These are phyloP conservation scores for Hygrocybe coccinea DNA, from an alignment of 768 basidiomycete genomes.

Conservation along the genomic window DNA sequence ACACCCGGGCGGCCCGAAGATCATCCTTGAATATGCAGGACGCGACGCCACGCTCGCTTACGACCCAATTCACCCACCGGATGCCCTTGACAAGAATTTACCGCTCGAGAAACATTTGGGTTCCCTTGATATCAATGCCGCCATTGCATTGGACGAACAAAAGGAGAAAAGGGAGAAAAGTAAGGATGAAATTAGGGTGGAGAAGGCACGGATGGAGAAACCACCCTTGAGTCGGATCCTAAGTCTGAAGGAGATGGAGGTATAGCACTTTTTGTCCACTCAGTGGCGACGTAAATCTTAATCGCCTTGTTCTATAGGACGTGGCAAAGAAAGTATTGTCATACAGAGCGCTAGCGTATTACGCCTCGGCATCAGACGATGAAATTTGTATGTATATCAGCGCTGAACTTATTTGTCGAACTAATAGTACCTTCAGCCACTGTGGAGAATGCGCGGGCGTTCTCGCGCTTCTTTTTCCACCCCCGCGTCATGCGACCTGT, in stretches of 20 bases:
- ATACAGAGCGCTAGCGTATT: conserved; percentile 75
- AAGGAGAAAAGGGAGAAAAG: conserved; percentile 47
- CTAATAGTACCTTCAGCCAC: conserved; percentile 39
- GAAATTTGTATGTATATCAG: conserved; percentile 56
- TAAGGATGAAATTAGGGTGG: conserved; percentile 65
- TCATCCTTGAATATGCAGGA: conserved; percentile 82
- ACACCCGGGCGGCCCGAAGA: conserved; percentile 77
- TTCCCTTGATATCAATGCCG: conserved; percentile 46
- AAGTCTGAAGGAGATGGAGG: conserved; percentile 81
- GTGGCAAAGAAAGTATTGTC: conserved; percentile 70
- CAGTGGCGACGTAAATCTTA: neutral
- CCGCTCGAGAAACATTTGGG: conserved; percentile 71
- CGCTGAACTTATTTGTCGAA: neutral
- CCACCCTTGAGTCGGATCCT: conserved; percentile 69
- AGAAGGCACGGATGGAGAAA: conserved; percentile 52
- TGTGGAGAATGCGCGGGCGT: conserved; percentile 72
- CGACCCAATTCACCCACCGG: conserved; percentile 81
- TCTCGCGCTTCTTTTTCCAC: conserved; percentile 80
- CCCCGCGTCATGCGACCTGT: conserved; percentile 74
- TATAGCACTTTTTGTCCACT: conserved; percentile 21
- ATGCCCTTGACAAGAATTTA: conserved; percentile 69
- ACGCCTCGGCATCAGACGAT: conserved; percentile 83
- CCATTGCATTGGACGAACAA: conserved; percentile 32
- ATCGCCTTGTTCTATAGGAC: conserved; percentile 36
- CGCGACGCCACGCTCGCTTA: conserved; percentile 75